Conservation (phyloP, 2,329 filamentous ascomycete genomes). For the Aureobasidium sp. region DNA sequence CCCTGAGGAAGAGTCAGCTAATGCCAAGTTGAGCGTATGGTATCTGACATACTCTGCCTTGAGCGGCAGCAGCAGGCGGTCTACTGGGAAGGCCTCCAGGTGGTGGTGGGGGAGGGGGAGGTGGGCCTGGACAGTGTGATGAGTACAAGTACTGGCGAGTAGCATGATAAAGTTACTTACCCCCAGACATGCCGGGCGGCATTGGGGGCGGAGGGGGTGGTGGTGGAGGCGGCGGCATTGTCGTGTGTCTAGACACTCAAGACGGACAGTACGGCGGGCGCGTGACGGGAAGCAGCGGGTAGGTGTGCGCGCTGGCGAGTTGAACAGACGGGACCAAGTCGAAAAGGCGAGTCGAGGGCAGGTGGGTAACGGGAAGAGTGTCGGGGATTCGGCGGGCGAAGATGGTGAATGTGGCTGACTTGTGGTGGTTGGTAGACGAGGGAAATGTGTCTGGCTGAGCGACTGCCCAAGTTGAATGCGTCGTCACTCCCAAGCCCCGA, state of each 20-base stretch:
- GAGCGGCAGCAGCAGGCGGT: constrained; percentile 46
- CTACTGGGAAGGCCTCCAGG: constrained; percentile 44
- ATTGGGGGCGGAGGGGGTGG: constrained; percentile 57
- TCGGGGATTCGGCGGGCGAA: neutral
- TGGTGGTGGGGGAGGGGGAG: constrained; percentile 56
- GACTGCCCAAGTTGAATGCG: neutral
- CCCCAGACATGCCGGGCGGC: constrained; percentile 44
- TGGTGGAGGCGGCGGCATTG: constrained; percentile 50
- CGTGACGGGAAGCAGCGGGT: neutral
- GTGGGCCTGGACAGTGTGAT: constrained; percentile 38
- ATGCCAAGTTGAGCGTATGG: neutral
- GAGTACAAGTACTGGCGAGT: neutral
- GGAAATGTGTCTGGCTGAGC: constrained; percentile 1
- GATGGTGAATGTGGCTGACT: neutral
- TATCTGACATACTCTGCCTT: constrained; percentile 50
- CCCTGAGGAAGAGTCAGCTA: constrained; percentile 48
- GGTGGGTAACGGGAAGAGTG: neutral
- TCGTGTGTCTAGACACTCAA: neutral
- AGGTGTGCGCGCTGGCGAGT: neutral
- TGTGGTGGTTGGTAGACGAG: neutral
- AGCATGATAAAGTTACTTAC: constrained; percentile 18
- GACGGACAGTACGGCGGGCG: neutral
- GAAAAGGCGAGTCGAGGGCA: no score
- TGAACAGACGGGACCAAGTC: neutral
- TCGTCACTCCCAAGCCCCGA: neutral